phyloP scores from a whole-genome alignment of 2,329 filamentous ascomycete species.

The Cadophora gregata region DNA sequence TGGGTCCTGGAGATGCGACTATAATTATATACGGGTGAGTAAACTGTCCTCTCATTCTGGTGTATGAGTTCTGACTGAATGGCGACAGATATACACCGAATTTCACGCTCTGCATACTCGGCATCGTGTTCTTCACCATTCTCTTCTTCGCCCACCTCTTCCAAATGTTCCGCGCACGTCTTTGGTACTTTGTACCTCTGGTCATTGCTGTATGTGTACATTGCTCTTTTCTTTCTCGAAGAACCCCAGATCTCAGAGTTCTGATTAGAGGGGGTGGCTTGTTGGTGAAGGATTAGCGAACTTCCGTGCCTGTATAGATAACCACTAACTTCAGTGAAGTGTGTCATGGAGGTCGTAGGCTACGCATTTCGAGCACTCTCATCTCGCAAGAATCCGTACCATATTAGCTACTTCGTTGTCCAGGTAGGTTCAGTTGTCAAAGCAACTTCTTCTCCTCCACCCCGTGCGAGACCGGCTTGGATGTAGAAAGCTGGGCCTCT shows the following conservation, averaged over 20 bases:
- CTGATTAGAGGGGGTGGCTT: neutral
- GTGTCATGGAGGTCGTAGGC: slow-evolving; percentile 51
- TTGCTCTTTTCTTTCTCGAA: neutral
- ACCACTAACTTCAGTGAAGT: neutral
- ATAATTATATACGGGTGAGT: slow-evolving; percentile 28
- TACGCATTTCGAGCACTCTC: slow-evolving; percentile 57
- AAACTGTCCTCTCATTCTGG: neutral
- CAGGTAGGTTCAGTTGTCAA: slow-evolving; percentile 41
- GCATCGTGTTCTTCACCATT: slow-evolving; percentile 35
- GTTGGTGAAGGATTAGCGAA: neutral
- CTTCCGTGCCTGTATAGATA: neutral
- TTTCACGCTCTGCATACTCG: slow-evolving; percentile 19
- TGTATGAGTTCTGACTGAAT: neutral
- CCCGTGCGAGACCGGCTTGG: neutral
- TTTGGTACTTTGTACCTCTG: slow-evolving; percentile 55
- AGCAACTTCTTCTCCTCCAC: neutral
- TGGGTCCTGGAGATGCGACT: slow-evolving; percentile 18
- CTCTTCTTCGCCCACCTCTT: slow-evolving; percentile 48
- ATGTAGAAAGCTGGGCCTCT: no score
- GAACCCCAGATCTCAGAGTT: neutral
- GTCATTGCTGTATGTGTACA: slow-evolving; percentile 43
- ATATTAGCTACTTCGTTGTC: slow-evolving; percentile 60
- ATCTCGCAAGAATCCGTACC: slow-evolving; percentile 57
- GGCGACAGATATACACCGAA: slow-evolving; percentile 17
- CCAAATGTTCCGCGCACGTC: slow-evolving; percentile 45